Evolutionary conservation across 129 eudicot species (phyloP).

Genomic region (Flaveria bidentis): DNA sequence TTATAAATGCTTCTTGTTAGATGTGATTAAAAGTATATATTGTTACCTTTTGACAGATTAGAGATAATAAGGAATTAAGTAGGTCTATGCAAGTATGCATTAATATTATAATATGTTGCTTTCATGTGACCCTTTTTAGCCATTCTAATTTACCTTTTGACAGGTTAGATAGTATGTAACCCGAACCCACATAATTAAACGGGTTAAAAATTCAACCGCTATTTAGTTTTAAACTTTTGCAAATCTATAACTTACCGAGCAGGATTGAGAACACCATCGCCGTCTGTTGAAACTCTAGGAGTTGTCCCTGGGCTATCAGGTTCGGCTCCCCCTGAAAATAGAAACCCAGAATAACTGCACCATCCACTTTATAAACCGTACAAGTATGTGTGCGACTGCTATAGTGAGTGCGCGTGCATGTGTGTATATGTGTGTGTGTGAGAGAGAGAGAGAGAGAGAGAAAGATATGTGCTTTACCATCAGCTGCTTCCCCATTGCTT

Average conservation of each 20-base stretch:
- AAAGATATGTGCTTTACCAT: constrained; percentile 26
- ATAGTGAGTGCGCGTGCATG: background rate
- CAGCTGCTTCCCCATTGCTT: constrained; percentile 31
- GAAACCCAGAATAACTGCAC: constrained; percentile 3
- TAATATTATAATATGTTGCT: background rate
- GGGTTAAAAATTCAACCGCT: no score
- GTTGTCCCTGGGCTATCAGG: constrained; percentile 33
- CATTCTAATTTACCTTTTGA: background rate
- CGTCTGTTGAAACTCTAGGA: constrained; percentile 48
- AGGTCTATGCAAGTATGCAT: background rate
- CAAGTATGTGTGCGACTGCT: background rate
- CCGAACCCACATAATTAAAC: background rate
- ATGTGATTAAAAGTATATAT: background rate
- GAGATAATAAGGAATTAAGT: background rate
- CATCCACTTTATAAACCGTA: constrained; percentile 3
- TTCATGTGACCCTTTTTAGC: background rate
- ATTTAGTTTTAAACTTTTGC: background rate
- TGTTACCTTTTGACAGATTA: background rate
- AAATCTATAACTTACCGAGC: constrained; percentile 37
- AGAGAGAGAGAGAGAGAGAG: background rate
- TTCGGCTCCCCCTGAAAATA: constrained; percentile 38
- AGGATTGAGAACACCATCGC: constrained; percentile 47
- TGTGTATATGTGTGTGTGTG: no score
- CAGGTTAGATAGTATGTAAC: background rate
- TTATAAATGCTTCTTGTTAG: background rate